Base-by-base conservation (phyloP, 768 basidiomycete genomes). In the Amanita jacksonii region DNA sequence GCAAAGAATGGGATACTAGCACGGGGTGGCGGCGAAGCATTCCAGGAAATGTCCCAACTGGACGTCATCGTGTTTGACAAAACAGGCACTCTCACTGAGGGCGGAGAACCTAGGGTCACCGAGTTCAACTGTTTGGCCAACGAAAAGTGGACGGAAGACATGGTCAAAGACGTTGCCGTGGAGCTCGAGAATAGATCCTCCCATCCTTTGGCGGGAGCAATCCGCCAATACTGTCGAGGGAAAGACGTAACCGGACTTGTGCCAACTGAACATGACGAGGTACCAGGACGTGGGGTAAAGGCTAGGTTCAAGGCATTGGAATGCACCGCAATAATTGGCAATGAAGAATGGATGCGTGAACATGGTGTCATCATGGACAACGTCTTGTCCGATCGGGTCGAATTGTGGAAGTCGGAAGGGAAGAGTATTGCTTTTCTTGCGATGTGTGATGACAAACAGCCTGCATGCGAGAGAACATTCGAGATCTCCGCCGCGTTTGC, bases 21-120 rank as follows among this genome's bases (percentile, higher is more conserved):
- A 15, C 77, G 77, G 20, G 88, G 89, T 16, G 89, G 89, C n/a
- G 89, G 89, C 5, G 84, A 89, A 60, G 87, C 89, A 0, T 91
- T 90, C 59, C 81, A 89, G 55, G 82, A 86, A 41, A 80, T 85
- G 48, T 79, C 83, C 0, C 74, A 79, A 49, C 66, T 89, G 24
- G 79, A 85, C 51, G 58, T 77, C 13, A 60, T 92, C 33, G 80
- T 81, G 2, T 87, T 91, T 48, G 89, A 92, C 62, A 92, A 92
- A 62, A 91, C 88, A 2, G 88, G 89, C 4, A 91, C 88, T 0
- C 61, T 90, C 19, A 89, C 88, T 1, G 63, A 74, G 47, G 81
- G 82, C 8, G 74, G 70, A 5, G 73, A 79, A 42, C 76, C 79
- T 4, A 64, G 59, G 5, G 85, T 89, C 8, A 74, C 76, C 7